Evolutionary conservation across 257 asterid genomes (phyloP), one percentile per base, ranked within the genome.

Genomic region (Solanum chilense): DNA sequence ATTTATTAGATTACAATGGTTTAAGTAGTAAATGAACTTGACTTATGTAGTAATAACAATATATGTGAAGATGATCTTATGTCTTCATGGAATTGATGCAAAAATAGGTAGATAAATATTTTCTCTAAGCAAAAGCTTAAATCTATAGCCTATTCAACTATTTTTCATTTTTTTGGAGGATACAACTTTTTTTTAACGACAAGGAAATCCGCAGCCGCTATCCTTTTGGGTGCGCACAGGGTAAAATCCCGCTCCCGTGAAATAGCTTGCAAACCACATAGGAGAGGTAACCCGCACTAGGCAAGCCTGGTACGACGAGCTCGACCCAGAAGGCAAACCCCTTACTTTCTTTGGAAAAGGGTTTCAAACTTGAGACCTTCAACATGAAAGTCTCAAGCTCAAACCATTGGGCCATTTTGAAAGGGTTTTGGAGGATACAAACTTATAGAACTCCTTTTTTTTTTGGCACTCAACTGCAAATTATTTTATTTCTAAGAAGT

Each of bases 331-430:
- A 33, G 5, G 35, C 35, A 33, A 33, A 33, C 35, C 35, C 35
- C 5, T 33, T 33, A 0, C 35, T 33, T 33, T 33, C 35, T 33
- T 33, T 33, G 1, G 35, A 5, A 33, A 33, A 33, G 5, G 0
- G 0, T 33, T 31, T 33, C 35, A 0, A 33, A 33, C 35, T 33
- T 4, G 35, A 33, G 5, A 33, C 35, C 35, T 33, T 5, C 1
- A 33, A 33, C 35, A 33, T 33, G 1, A 33, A 33, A 0, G 1
- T 33, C 5, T 0, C 35, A 33, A 33, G 35, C 35, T 33, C 35
- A 33, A 33, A 33, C 1, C 35, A 3, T 0, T 33, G 35, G 5
- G 0, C 35, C 35, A 33, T 1, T 0, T 5, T 5, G 1, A 33
- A 33, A 4, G 0, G 5, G 0, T 33, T 33, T 33, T 33, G 35